Evolutionary conservation across 441 rosid genomes (phyloP).

Genomic region (Rhodomyrtus psidioides): DNA sequence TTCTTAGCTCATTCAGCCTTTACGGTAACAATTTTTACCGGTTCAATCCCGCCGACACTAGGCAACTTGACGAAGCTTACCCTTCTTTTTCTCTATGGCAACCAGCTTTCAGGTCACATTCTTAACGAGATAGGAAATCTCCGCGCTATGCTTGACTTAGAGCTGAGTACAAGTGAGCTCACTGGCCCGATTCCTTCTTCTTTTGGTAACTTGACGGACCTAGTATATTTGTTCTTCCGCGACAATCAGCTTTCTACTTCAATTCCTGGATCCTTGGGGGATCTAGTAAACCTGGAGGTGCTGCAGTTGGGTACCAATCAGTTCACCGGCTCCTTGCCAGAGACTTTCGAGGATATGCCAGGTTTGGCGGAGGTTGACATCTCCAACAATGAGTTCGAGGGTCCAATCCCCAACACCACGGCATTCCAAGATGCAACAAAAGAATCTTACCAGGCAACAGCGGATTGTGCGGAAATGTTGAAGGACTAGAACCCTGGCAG

Average conservation of each 20-base stretch:
- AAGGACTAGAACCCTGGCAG: too few relatives aligned
- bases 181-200: neutral
- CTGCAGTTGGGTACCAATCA: fast-evolving
- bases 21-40: neutral
- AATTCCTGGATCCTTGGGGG: neutral
- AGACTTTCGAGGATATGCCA: too few relatives aligned
- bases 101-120: neutral
- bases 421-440: too few relatives aligned
- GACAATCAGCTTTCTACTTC: neutral
- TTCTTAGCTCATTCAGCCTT: neutral
- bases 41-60: neutral
- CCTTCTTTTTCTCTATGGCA: neutral
- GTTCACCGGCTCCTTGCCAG: neutral
- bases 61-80: neutral
- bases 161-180: neutral
- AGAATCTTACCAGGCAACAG: too few relatives aligned
- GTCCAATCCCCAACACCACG: too few relatives aligned
- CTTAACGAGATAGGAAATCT: neutral
- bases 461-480: too few relatives aligned
- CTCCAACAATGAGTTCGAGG: too few relatives aligned
- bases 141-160: neutral
- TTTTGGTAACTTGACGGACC: neutral
- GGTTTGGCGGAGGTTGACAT: too few relatives aligned
- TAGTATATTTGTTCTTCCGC: neutral
- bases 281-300: neutral